Conservation (phyloP, 2,329 filamentous ascomycete species). For the Tricladium varicosporioides region DNA sequence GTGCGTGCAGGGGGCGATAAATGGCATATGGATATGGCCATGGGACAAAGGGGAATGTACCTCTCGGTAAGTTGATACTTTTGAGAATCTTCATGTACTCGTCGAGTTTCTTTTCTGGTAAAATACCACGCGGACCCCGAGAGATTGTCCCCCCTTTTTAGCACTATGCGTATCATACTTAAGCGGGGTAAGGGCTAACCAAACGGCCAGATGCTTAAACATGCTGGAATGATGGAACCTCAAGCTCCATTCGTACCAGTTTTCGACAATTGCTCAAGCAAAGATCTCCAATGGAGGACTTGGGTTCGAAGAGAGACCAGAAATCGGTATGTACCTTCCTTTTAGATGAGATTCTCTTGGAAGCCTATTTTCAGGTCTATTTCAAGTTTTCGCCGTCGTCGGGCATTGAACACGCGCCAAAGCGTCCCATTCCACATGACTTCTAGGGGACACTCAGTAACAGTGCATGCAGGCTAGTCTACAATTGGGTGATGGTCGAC, state of each 20-base stretch:
- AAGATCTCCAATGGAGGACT: slow-evolving; percentile 55
- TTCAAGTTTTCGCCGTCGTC: slow-evolving; percentile 3
- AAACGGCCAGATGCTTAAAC: slow-evolving; percentile 59
- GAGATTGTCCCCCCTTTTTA: background rate
- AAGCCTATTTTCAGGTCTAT: background rate
- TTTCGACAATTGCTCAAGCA: slow-evolving; percentile 42
- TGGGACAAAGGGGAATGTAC: slow-evolving; percentile 73
- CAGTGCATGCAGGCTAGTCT: slow-evolving; percentile 54
- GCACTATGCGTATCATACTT: background rate
- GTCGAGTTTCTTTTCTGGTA: too few relatives aligned
- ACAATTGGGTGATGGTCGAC: slow-evolving; percentile 74
- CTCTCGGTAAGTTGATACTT: slow-evolving; percentile 48
- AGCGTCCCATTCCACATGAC: slow-evolving; percentile 1
- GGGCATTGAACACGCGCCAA: slow-evolving; percentile 2
- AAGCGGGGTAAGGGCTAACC: slow-evolving; percentile 1
- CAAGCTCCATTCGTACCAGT: slow-evolving; percentile 43
- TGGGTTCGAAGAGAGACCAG: slow-evolving; percentile 65
- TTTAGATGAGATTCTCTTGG: slow-evolving; percentile 5
- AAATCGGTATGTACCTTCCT: slow-evolving; percentile 48
- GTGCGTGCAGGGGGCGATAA: slow-evolving; percentile 53
- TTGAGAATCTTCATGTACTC: background rate
- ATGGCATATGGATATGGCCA: slow-evolving; percentile 75
- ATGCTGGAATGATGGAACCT: slow-evolving; percentile 63
- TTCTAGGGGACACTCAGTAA: slow-evolving; percentile 21
- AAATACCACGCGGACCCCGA: background rate